Conservation (phyloP, 2,329 filamentous ascomycete species). For the Penicillium sp. region DNA sequence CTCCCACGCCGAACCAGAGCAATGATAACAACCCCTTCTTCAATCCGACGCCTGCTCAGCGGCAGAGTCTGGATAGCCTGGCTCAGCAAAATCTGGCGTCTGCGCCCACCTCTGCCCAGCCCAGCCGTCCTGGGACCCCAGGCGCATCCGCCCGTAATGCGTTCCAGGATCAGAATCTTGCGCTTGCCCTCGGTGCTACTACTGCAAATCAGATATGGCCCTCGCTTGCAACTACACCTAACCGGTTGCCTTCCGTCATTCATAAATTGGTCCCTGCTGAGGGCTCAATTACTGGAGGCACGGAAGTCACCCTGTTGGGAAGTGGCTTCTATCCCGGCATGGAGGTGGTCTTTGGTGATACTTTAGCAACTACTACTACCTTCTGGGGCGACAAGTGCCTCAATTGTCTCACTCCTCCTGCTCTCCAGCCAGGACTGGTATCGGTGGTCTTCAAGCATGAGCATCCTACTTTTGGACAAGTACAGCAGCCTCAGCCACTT, state of each 20-base stretch:
- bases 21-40: conserved; percentile 64
- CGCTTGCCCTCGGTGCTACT: conserved; percentile 42
- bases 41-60: conserved; percentile 56
- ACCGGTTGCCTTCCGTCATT: conserved; percentile 64
- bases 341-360: conserved; percentile 82
- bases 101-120: conserved; percentile 69
- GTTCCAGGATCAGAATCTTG: conserved; percentile 40
- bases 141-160: conserved; percentile 48
- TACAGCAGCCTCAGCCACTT: conserved; percentile 46
- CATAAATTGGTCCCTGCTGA: conserved; percentile 82
- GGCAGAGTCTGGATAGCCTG: conserved; percentile 67
- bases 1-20: conserved; percentile 64
- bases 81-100: conserved; percentile 68
- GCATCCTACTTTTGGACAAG: conserved; percentile 51
- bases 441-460: conserved; percentile 68
- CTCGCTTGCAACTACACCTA: conserved; percentile 53
- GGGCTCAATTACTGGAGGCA: conserved; percentile 79
- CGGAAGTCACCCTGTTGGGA: conserved; percentile 83
- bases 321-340: conserved; percentile 77
- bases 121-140: conserved; percentile 78
- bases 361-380: conserved; percentile 69
- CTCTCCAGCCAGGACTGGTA: conserved; percentile 67
- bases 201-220: conserved; percentile 56
- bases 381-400: conserved; percentile 81
- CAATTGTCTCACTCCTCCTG: conserved; percentile 75